Conservation (phyloP, 1,139 yeast genomes). For the Sugiyamaella novakii region DNA sequence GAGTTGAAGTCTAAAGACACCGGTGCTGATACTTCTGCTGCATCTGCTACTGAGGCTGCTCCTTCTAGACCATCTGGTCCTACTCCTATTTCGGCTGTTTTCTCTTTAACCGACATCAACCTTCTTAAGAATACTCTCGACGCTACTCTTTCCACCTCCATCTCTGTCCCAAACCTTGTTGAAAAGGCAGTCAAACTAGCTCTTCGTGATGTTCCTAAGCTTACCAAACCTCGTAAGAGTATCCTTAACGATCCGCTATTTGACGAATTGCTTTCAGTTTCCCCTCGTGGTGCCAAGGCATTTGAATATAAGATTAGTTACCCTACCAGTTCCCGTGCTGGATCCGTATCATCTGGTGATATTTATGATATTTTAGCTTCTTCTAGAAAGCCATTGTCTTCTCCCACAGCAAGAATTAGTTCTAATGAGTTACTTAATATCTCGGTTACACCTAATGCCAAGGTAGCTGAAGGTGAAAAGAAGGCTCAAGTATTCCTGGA, state of each 20-base stretch:
- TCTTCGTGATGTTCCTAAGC: constrained; percentile 46
- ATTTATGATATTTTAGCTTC: constrained; percentile 49
- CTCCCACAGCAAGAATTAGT: constrained; percentile 32
- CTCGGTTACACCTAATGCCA: constrained; percentile 52
- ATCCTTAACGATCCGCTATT: constrained; percentile 64
- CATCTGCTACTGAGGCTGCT: constrained; percentile 19
- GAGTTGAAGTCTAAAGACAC: constrained; percentile 27
- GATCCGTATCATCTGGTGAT: constrained; percentile 41
- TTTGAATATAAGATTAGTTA: constrained; percentile 60
- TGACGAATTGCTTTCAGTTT: constrained; percentile 60
- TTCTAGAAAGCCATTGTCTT: constrained; percentile 29
- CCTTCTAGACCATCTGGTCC: constrained; percentile 24
- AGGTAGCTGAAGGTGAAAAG: constrained; percentile 47
- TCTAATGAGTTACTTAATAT: constrained; percentile 37
- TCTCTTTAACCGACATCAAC: constrained; percentile 30
- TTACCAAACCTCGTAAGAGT: constrained; percentile 45
- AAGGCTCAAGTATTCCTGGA: constrained; percentile 49
- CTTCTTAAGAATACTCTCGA: constrained; percentile 37
- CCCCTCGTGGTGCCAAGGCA: constrained; percentile 46
- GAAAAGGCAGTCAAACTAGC: constrained; percentile 47
- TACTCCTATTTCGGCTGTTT: constrained; percentile 25
- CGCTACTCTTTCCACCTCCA: constrained; percentile 37
- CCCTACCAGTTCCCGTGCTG: constrained; percentile 30
- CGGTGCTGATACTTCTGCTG: constrained; percentile 18
- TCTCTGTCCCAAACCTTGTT: constrained; percentile 40